Percentiles rank a stretch among this genome's conserved stretches.
phyloP scores from a whole-genome alignment of 169 alveolate genomes.

The Cryptosporidium sp. region DNA sequence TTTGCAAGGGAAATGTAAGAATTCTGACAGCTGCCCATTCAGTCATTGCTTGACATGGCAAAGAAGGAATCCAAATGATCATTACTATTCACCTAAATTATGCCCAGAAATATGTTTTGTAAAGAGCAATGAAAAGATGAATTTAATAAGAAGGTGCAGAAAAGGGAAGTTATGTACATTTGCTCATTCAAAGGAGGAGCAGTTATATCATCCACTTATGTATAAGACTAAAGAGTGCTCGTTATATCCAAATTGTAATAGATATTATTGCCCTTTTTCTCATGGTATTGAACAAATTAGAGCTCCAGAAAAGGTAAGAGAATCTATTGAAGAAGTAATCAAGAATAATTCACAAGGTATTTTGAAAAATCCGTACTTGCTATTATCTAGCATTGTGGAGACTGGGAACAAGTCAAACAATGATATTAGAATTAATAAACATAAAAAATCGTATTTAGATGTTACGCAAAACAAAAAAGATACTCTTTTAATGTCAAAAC shows the following conservation, averaged over 20 bases:
- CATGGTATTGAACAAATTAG: conserved; percentile 77
- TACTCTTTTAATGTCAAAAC: not conserved
- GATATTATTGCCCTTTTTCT: conserved; percentile 83
- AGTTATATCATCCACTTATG: conserved; percentile 82
- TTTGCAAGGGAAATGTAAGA: conserved; percentile 83
- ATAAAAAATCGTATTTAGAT: conserved; percentile 4
- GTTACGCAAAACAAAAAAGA: conserved; percentile 6
- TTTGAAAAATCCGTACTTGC: conserved; percentile 28
- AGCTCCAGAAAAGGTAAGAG: conserved; percentile 52
- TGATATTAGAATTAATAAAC: not conserved
- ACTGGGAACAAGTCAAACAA: not conserved
- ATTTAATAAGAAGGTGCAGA: conserved; percentile 80
- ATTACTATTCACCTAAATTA: conserved; percentile 79
- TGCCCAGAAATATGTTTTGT: conserved; percentile 82
- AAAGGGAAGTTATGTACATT: conserved; percentile 80
- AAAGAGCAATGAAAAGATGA: conserved; percentile 80
- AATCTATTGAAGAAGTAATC: conserved; percentile 43
- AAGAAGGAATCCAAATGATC: conserved; percentile 85
- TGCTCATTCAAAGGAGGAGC: conserved; percentile 83
- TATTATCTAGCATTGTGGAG: conserved; percentile 25
- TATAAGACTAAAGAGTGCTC: conserved; percentile 79
- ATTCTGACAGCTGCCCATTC: conserved; percentile 88
- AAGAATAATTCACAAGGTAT: conserved; percentile 9
- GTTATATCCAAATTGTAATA: conserved; percentile 77
- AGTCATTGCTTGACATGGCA: conserved; percentile 91